Evolutionary conservation across 208 protist genomes (phyloP), one percentile per base, ranked within the genome.

Genomic region (Leishmania aethiopica): DNA sequence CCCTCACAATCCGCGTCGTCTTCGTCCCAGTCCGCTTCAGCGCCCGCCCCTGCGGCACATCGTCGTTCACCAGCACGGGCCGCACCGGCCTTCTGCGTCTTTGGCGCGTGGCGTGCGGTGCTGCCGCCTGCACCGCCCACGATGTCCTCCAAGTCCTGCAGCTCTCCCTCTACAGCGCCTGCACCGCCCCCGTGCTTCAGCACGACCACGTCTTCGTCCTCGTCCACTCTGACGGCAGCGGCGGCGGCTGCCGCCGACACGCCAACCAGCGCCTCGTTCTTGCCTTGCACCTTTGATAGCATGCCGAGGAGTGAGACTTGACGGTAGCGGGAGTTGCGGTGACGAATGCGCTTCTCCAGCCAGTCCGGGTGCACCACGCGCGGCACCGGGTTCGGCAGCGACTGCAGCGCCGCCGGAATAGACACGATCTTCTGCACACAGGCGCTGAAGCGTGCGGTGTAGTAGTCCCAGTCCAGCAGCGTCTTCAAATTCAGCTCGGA

Each of bases 401-500:
- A 87, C 87, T 99, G 99, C 59, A 99, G 88, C 22, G 98, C 99
- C 7, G 99, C 99, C 2, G 99, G 99, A 83, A 99, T 99, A 11
- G 99, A 99, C 78, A 99, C 98, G 80, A 99, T 99, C 87, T 99
- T 99, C 89, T 99, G 99, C 76, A 99, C 98, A 64, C 96, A 95
- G 11, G 91, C 93, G 60, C 87, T 98, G 60, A 99, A 96, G 70
- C 99, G 96, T 6, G 95, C 91, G 2, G 97, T 99, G 94, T 99
- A 99, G 93, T 99, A 99, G 80, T 99, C 96, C 99, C 99, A 99
- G 90, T 99, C 99, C 19, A 99, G 88, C 40, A 99, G 89, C 59
- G 92, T 78, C 71, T 94, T 91, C 35, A 99, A 81, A 85, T 99
- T 93, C 55, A 92, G 66, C 37, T 88, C 74, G 4, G 83, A 70